Evolutionary conservation across 2,329 filamentous ascomycete species (phyloP).

Genomic region (Myriosclerotinia scirpicola): DNA sequence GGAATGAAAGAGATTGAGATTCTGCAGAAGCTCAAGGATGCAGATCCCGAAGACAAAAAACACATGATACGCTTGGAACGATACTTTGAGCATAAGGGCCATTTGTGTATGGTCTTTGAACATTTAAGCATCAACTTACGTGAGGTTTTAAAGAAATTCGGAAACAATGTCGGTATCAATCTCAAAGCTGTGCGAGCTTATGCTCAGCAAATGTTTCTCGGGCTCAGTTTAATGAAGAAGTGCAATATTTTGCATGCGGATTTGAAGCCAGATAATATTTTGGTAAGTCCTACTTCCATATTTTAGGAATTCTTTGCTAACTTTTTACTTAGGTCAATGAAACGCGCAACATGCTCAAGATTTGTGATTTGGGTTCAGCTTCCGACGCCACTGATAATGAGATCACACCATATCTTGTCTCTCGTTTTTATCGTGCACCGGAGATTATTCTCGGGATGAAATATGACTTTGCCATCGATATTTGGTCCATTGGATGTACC

Average conservation of each 20-base stretch:
- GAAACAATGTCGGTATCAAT: constrained; percentile 90
- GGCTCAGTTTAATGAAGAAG: constrained; percentile 81
- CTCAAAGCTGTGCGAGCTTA: constrained; percentile 83
- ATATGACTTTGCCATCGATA: constrained; percentile 91
- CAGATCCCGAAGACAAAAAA: constrained; percentile 85
- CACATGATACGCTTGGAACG: constrained; percentile 87
- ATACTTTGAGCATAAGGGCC: constrained; percentile 89
- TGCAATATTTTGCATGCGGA: constrained; percentile 95
- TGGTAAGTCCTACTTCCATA: constrained; percentile 45
- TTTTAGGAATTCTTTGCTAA: neutral
- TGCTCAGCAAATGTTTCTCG: constrained; percentile 91
- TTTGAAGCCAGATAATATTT: constrained; percentile 95
- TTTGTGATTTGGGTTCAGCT: constrained; percentile 96
- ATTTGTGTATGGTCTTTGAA: constrained; percentile 96
- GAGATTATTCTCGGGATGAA: constrained; percentile 97
- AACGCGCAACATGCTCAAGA: constrained; percentile 79
- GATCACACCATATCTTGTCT: constrained; percentile 92
- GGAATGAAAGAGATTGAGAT: constrained; percentile 95
- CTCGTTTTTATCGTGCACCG: constrained; percentile 93
- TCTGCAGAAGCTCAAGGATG: constrained; percentile 78
- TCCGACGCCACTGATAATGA: constrained; percentile 88
- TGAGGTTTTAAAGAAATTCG: constrained; percentile 93
- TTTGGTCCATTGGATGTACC: constrained; percentile 98
- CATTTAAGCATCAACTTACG: constrained; percentile 90
- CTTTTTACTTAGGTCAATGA: constrained; percentile 64